A percentile compares a stretch with the other conserved stretches of the same genome.
Conservation (phyloP, 768 basidiomycete genomes). For the Leccinellum albellum region DNA sequence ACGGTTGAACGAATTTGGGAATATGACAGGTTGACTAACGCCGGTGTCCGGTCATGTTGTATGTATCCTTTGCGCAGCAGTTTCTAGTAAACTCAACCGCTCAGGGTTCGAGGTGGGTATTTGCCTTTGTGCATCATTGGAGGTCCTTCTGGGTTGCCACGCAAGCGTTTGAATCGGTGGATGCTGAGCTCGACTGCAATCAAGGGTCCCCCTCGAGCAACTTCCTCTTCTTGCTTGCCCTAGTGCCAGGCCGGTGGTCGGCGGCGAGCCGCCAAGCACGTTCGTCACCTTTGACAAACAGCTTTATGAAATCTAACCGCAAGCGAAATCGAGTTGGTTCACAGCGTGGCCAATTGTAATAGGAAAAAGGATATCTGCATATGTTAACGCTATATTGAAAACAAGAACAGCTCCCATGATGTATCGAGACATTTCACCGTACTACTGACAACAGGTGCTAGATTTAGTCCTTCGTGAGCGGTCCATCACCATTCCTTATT, state of each 20-base stretch:
- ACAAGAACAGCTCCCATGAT: constrained; percentile 20
- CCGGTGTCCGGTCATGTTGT: constrained; percentile 7
- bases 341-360: constrained; percentile 8
- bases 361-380: constrained; percentile 13
- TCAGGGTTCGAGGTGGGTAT: not conserved
- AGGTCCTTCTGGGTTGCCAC: not conserved
- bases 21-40: constrained; percentile 1
- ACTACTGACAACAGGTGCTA: constrained; percentile 17
- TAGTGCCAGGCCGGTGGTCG: constrained; percentile 8
- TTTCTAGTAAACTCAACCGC: constrained; percentile 4
- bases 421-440: constrained; percentile 17
- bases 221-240: constrained; percentile 9
- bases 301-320: not conserved
- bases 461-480: constrained; percentile 27
- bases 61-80: constrained; percentile 18
- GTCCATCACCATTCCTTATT: constrained; percentile 24
- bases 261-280: constrained; percentile 2
- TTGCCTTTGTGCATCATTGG: not conserved
- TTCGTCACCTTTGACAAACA: constrained; percentile 1
- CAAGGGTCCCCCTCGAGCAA: constrained; percentile 7
- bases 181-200: constrained; percentile 14
- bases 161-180: not conserved
- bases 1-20: not conserved
- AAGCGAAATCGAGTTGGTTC: not conserved
- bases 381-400: constrained; percentile 19